These are phyloP conservation scores for Eucalyptus globulus DNA, from an alignment of 345 rosid genomes.

Conservation along the genomic window DNA sequence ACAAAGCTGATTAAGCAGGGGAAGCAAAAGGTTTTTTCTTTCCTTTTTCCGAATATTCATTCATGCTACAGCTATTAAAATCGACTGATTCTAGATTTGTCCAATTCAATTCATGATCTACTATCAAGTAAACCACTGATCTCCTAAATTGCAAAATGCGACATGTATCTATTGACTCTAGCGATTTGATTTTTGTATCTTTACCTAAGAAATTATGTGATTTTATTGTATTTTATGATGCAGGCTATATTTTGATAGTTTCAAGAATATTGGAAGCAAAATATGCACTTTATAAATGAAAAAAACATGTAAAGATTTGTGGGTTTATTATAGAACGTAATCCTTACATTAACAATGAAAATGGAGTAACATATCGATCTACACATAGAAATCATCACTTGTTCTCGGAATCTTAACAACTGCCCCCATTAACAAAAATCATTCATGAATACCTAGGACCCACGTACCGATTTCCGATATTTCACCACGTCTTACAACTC, in stretches of 20 bases:
- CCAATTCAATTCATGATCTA: neutral
- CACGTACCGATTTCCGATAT: neutral
- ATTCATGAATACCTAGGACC: neutral
- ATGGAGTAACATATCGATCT: neutral
- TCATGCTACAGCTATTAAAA: neutral
- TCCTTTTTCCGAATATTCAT: neutral
- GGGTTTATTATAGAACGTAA: neutral
- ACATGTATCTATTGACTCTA: rapidly evolving
- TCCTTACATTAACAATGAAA: neutral
- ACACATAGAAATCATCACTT: neutral
- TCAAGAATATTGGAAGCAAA: neutral
- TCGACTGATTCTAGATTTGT: neutral
- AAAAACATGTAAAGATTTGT: neutral
- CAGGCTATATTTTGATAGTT: neutral
- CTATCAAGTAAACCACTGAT: neutral
- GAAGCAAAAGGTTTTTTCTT: neutral
- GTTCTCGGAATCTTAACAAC: neutral
- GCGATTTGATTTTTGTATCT: neutral
- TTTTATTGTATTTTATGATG: neutral
- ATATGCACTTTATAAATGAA: neutral
- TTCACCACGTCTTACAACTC: neutral
- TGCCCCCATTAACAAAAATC: neutral
- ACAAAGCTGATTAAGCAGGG: neutral
- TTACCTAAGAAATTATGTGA: neutral
- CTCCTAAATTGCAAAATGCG: neutral